Percentiles rank a stretch among this genome's conserved stretches.
These are phyloP conservation scores for Parathielavia appendiculata DNA, from an alignment of 495 filamentous ascomycete genomes.

Conservation along the genomic window DNA sequence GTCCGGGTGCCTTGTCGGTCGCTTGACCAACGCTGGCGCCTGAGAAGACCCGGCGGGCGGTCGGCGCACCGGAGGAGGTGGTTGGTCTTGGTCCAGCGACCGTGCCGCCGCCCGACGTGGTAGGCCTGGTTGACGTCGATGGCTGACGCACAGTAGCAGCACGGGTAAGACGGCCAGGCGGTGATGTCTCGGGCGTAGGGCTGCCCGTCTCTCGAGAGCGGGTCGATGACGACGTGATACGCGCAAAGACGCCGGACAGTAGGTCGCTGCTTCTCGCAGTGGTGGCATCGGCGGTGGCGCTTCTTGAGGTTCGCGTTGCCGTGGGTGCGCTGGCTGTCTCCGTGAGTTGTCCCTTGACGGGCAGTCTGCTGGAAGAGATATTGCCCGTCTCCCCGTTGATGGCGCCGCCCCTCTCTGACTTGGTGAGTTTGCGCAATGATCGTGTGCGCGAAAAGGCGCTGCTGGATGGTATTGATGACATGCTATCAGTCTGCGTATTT, in stretches of 20 bases:
- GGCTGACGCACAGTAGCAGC: constrained; percentile 8
- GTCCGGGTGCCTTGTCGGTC: not conserved
- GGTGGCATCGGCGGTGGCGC: constrained; percentile 8
- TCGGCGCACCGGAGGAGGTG: constrained; percentile 21
- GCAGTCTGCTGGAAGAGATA: constrained; percentile 46
- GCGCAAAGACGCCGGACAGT: constrained; percentile 15
- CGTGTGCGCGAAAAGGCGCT: constrained; percentile 39
- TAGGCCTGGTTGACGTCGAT: constrained; percentile 15
- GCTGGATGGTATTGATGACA: constrained; percentile 24
- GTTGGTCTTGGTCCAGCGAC: constrained; percentile 17
- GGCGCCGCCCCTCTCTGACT: constrained; percentile 10
- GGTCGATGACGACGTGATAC: constrained; percentile 12
- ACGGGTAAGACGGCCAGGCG: constrained; percentile 4
- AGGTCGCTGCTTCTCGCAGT: constrained; percentile 12
- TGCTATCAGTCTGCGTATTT: not conserved
- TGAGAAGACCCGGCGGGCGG: constrained; percentile 11
- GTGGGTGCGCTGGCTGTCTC: constrained; percentile 20
- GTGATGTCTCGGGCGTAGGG: not conserved
- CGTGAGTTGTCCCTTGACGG: constrained; percentile 33
- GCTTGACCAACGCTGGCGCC: constrained; percentile 5
- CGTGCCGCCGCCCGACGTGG: constrained; percentile 15
- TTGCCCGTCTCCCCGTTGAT: constrained; percentile 16
- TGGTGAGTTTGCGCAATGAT: constrained; percentile 40
- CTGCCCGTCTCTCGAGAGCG: constrained; percentile 1
- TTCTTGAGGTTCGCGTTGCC: constrained; percentile 18